A percentile compares a stretch with the other conserved stretches of the same genome.
Conservation (phyloP, 352 stramenopile genomes). For the Pythium sukuiense region DNA sequence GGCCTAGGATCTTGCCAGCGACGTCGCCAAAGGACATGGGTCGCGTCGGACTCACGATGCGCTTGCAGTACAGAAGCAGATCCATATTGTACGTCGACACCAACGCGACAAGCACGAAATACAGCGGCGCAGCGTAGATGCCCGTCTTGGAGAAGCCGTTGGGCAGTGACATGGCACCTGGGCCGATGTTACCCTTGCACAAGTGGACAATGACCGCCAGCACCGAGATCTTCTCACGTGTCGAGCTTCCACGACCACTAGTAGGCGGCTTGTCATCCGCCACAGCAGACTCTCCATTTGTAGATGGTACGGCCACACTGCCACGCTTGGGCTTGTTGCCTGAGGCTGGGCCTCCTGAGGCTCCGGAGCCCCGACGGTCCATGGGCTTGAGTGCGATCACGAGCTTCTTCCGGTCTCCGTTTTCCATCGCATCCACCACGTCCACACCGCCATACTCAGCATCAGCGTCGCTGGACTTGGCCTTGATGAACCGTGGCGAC, state of each 20-base stretch:
- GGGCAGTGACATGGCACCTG: constrained; percentile 76
- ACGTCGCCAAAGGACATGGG: constrained; percentile 77
- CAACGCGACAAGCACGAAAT: constrained; percentile 67
- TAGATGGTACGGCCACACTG: background rate
- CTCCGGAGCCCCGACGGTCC: background rate
- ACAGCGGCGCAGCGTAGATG: constrained; percentile 52
- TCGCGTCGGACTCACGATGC: constrained; percentile 46
- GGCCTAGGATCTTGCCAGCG: constrained; percentile 57
- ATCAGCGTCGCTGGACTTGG: constrained; percentile 6
- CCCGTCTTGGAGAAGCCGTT: constrained; percentile 77
- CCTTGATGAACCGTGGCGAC: background rate
- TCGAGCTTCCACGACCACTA: background rate
- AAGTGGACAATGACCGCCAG: constrained; percentile 63
- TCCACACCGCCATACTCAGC: background rate
- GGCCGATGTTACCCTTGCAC: constrained; percentile 76
- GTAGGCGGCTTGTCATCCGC: background rate
- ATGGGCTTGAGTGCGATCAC: constrained; percentile 9
- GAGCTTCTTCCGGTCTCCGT: constrained; percentile 11
- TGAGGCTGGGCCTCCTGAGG: too few species aligned
- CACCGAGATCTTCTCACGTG: constrained; percentile 52
- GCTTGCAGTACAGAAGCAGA: constrained; percentile 69
- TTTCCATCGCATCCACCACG: constrained; percentile 14
- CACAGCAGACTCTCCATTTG: background rate
- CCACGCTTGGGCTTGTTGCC: constrained; percentile 11
- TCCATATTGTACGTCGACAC: constrained; percentile 87